Evolutionary conservation across 352 stramenopile genomes (phyloP).

Genomic region (Pythium brachiatum): DNA sequence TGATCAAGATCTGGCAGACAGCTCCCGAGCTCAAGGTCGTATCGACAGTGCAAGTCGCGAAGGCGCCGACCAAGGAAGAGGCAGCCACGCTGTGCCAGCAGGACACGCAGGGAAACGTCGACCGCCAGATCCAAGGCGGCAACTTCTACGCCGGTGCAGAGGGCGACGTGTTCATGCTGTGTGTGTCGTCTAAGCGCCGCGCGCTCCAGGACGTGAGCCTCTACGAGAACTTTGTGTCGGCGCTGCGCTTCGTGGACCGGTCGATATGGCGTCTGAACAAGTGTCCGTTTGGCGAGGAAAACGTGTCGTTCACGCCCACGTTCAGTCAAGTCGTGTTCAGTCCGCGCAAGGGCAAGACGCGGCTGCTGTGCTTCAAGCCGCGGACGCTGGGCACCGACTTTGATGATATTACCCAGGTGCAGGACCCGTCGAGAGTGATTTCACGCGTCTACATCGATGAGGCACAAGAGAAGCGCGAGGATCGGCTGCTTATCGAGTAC

Average conservation of each 20-base stretch:
- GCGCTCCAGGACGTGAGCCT: constrained; percentile 12
- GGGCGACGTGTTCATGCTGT: constrained; percentile 1
- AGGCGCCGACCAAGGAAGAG: not conserved
- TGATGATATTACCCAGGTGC: not conserved
- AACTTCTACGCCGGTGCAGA: constrained; percentile 10
- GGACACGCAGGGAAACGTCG: not conserved
- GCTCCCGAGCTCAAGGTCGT: constrained; percentile 6
- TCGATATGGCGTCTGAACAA: constrained; percentile 14
- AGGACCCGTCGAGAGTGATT: constrained; percentile 7
- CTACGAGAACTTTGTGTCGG: constrained; percentile 2
- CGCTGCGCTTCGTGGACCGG: constrained; percentile 4
- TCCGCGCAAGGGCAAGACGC: not conserved
- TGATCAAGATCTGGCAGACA: constrained; percentile 2
- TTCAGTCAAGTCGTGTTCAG: not conserved
- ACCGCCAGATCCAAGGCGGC: constrained; percentile 10
- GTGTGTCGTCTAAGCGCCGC: constrained; percentile 11
- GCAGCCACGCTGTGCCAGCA: not conserved
- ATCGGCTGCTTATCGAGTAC: constrained; percentile 9
- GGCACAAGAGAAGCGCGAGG: not conserved
- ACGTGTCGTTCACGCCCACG: constrained; percentile 1
- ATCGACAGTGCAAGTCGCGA: not conserved
- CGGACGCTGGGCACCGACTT: not conserved
- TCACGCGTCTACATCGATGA: constrained; percentile 4
- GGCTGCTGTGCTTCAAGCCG: constrained; percentile 11
- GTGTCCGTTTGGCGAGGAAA: constrained; percentile 4